Conservation (phyloP, 1,139 yeast species). For the Debaryomyces robertsiae region DNA sequence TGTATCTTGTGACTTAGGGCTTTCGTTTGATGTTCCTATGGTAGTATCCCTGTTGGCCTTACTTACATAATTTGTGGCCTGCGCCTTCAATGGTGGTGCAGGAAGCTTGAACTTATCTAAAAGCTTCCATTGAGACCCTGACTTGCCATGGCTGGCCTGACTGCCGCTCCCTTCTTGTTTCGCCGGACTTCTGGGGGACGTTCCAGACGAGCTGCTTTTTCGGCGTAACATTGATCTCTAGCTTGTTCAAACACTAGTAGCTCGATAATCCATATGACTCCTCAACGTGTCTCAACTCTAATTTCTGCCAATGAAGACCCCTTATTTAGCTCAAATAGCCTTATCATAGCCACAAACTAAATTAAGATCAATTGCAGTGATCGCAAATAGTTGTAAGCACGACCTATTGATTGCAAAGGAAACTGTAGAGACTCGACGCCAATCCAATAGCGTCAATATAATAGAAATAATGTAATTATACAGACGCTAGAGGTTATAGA, state of each 20-base stretch:
- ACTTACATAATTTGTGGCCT: conserved; percentile 8
- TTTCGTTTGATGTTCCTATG: not conserved
- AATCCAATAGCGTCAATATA: too few relatives aligned
- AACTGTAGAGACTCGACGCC: not conserved
- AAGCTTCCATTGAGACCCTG: conserved; percentile 24
- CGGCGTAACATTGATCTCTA: conserved; percentile 5
- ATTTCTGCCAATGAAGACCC: too few relatives aligned
- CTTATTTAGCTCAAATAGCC: not conserved
- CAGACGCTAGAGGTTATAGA: not conserved
- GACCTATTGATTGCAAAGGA: conserved; percentile 5
- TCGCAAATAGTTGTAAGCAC: conserved; percentile 1
- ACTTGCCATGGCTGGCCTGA: conserved; percentile 13
- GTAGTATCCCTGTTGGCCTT: conserved; percentile 11
- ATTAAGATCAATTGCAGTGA: conserved; percentile 1
- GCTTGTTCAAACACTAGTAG: not conserved
- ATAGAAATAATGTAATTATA: not conserved
- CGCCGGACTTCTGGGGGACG: not conserved
- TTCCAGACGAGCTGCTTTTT: conserved; percentile 6
- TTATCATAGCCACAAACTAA: conserved; percentile 8
- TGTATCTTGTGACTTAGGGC: conserved; percentile 5
- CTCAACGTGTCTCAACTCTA: not conserved
- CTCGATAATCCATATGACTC: not conserved
- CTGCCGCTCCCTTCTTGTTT: not conserved
- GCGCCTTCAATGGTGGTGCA: conserved; percentile 1
- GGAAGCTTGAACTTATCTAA: conserved; percentile 25